Base-by-base conservation (phyloP, 1,284 basidiomycete species). In the Wolfiporia cocos region DNA sequence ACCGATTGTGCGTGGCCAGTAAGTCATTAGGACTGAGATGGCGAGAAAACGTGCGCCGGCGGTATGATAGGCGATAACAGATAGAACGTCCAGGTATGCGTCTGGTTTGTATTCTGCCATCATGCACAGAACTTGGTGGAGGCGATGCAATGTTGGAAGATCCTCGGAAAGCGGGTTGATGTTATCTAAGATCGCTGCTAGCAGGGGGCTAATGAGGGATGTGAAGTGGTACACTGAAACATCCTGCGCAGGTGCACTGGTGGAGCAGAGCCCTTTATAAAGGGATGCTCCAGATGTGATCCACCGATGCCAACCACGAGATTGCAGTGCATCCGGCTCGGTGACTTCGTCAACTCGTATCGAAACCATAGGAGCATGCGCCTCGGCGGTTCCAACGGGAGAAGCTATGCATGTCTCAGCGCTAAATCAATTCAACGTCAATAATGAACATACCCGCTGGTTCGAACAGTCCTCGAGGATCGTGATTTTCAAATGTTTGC, bases 1-100 rank as follows among this genome's bases (percentile, higher is more conserved):
- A 0, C 88, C 87, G 21, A 81, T 56, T 2, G 77, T 67, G 37
- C 70, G 69, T 1, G 85, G 81, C 78, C 81, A 90, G 48, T 82
- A 74, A 1, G 73, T 73, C 4, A 68, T 58, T 11, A 92, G 62
- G 9, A 85, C 60, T 37, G 66, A 64, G 42, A 81, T 59, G 7
- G 82, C 85, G 17, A 63, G 59, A 37, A 69, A 67, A 30, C 83
- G 67, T n/a, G 78, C 69, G 39, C 58, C 67, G 5, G 72, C 55
- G 0, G 75, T 72, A 40, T 81, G 78, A 54, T 84, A 81, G 2
- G 84, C 85, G 17, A 81, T 65, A 26, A 88, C 71, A 48, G 84
- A 76, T 5, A 92, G 68, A 0, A 87, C 47, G 57, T 90, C 86
- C 20, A 78, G 65, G 49, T 82, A 80, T 1, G 74, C 67, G 54